A percentile compares a stretch with the other conserved stretches of the same genome.
Evolutionary conservation across 345 rosid genomes (phyloP).

Genomic region (Hibiscus tridactylites): DNA sequence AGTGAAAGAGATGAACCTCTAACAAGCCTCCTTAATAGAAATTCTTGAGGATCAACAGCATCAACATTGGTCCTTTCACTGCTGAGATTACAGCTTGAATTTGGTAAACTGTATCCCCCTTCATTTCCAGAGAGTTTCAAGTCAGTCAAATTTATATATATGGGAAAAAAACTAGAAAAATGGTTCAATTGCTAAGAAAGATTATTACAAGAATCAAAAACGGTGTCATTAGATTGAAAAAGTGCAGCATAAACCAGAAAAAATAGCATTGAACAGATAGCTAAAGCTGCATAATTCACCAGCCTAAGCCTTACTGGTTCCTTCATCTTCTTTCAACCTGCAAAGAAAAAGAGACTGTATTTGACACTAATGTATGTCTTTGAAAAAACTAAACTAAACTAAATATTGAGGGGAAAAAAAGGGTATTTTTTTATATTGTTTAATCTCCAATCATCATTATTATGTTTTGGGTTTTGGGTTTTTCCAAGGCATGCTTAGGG

Average conservation of each 20-base stretch:
- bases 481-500: background rate
- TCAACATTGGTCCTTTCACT: background rate
- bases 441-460: background rate
- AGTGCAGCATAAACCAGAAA: constrained; percentile 8
- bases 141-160: background rate
- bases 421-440: background rate
- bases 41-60: background rate
- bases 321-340: constrained; percentile 9
- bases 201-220: constrained; percentile 14
- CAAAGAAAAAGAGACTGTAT: background rate
- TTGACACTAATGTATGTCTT: background rate
- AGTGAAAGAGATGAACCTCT: background rate
- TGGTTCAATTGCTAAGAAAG: background rate
- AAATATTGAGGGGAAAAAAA: background rate
- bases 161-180: background rate
- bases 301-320: background rate
- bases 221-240: background rate
- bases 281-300: constrained; percentile 4
- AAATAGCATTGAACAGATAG: constrained; percentile 4
- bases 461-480: background rate
- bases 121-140: background rate
- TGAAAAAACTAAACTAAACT: background rate
- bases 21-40: constrained; percentile 6
- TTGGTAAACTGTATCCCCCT: background rate
- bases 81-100: background rate